Conservation (phyloP, 2,329 filamentous ascomycete species). For the Penicillium paneum region DNA sequence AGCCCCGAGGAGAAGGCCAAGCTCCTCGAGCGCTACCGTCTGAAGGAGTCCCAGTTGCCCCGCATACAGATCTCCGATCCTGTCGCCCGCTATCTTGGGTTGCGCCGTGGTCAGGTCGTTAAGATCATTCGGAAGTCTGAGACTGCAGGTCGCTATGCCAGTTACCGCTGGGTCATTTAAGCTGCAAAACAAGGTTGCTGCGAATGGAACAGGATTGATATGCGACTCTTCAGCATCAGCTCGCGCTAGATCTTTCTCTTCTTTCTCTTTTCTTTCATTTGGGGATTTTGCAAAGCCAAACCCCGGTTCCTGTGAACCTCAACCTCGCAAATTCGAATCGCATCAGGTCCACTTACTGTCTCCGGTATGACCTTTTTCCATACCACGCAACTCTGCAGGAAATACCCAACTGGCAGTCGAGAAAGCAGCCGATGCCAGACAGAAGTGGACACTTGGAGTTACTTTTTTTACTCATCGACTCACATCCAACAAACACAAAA, state of each 20-base stretch:
- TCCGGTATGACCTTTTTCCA: background rate
- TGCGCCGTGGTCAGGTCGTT: constrained; percentile 89
- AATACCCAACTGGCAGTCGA: background rate
- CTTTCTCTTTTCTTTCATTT: background rate
- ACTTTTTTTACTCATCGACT: constrained; percentile 7
- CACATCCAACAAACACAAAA: constrained; percentile 19
- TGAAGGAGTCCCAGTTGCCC: constrained; percentile 97
- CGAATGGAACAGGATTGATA: background rate
- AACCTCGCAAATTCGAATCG: constrained; percentile 4
- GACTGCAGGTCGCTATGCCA: constrained; percentile 93
- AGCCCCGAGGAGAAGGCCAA: constrained; percentile 85
- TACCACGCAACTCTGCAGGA: background rate
- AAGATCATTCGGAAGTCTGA: constrained; percentile 97
- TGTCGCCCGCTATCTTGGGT: constrained; percentile 84
- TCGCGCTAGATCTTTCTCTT: background rate
- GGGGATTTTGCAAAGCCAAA: background rate
- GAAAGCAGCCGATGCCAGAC: background rate
- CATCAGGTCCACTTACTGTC: constrained; percentile 8
- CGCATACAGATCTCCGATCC: constrained; percentile 89
- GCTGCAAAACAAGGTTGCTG: background rate
- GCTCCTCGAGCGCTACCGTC: constrained; percentile 80
- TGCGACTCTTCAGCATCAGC: background rate
- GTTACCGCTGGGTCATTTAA: constrained; percentile 70
- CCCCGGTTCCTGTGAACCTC: background rate
- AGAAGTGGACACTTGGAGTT: constrained; percentile 21